These are phyloP conservation scores for Ichthyophonus hoferi DNA, from an alignment of 208 protist species.

Conservation along the genomic window DNA sequence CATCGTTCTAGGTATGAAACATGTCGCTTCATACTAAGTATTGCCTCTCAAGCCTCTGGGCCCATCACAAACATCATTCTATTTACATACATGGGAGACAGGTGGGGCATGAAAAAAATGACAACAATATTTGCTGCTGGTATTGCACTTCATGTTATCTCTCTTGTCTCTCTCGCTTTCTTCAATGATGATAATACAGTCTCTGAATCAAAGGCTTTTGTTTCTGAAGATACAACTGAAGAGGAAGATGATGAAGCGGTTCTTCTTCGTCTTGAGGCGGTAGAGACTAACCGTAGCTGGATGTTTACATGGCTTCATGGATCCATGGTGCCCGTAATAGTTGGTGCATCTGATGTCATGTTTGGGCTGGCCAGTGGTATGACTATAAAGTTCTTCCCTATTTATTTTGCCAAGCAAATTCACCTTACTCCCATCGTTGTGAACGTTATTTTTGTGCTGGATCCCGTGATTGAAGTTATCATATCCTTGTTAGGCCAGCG, in stretches of 20 bases:
- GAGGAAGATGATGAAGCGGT: background rate
- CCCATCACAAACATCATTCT: background rate
- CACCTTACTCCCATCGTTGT: background rate
- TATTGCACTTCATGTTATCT: background rate
- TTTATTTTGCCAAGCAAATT: background rate
- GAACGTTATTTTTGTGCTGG: background rate
- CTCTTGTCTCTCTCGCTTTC: background rate
- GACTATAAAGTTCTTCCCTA: constrained; percentile 14
- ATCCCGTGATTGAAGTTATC: background rate
- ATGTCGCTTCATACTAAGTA: background rate
- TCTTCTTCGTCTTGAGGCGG: background rate
- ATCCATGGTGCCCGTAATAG: background rate
- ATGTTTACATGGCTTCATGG: background rate
- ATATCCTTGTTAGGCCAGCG: background rate
- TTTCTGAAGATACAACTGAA: background rate
- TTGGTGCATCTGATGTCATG: background rate
- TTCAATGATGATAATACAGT: background rate
- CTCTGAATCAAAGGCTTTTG: background rate
- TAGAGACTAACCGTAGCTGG: background rate
- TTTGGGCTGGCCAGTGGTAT: background rate
- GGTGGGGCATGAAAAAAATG: background rate
- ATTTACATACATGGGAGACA: background rate
- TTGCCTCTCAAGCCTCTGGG: background rate
- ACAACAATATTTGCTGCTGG: background rate
- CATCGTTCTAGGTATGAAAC: constrained; percentile 6